Base-by-base conservation (phyloP, 2,329 filamentous ascomycete genomes). In the Xenoacremonium recifei region DNA sequence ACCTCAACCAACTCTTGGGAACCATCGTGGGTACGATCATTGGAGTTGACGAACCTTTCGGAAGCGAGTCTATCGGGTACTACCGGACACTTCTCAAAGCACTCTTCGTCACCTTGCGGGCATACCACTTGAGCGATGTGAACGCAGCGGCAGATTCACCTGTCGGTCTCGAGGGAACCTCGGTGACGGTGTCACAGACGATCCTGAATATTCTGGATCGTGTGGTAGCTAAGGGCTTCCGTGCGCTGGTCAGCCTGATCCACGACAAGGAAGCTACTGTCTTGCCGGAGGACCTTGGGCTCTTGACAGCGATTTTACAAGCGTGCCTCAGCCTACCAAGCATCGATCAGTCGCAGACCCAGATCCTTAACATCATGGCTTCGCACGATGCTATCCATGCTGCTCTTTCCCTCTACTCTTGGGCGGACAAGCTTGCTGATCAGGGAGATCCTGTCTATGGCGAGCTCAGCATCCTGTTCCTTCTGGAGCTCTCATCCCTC, bases 401-500 rank as follows among this genome's bases (percentile, higher is more conserved):
- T 47, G 91, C 90, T 1, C 84, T 85, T 5, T 89, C 87, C 23
- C 76, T 99, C 5, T 97, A 92, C 66, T 96, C 90, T 0, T 99
- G 93, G 93, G 82, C 92, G 4, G 90, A 97, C 63, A 82, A 85
- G 51, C 76, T 97, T 18, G 79, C 85, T 1, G 77, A 85, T 25
- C 79, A 85, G 42, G 82, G 84, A 20, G 92, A 97, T 60, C 92
- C 93, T 0, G 74, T 97, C 21, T 97, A 96, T 63, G 93, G 91
- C 50, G 91, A 96, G 61, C 79, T 96, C n/a, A 88, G 87, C 56
- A 77, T 96, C 30, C 76, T 91, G 19, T 95, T 97, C 65, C 76
- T 99, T 12, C 80, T 96, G 17, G 88, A 95, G 53, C 77, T 99
- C 11, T 96, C 91, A 2, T 84, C 81, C 12, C 76, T 97, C 12